A percentile compares a stretch with the other conserved stretches of the same genome.
Evolutionary conservation across 306 rosid genomes (phyloP).

Genomic region (Castanea sativa): DNA sequence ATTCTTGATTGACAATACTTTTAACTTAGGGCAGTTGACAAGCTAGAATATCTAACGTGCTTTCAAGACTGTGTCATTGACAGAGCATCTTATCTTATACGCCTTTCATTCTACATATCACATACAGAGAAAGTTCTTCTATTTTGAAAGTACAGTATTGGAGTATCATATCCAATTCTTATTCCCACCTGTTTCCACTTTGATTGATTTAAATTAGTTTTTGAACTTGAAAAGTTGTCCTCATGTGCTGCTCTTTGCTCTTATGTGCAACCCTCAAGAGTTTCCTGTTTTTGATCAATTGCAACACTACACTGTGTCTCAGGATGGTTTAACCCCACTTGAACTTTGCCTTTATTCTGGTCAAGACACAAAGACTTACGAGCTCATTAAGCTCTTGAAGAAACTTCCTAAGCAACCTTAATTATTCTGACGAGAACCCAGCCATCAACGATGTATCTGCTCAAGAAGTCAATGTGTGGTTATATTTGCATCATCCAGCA

Average conservation of each 20-base stretch:
- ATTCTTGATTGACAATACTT: not conserved
- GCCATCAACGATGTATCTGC: constrained; percentile 6
- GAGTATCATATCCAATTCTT: not conserved
- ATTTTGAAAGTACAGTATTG: not conserved
- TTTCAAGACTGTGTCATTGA: not conserved
- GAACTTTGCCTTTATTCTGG: constrained; percentile 83
- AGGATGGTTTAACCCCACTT: constrained; percentile 86
- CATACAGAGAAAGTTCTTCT: not conserved
- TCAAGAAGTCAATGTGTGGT: not conserved
- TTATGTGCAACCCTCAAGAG: not conserved
- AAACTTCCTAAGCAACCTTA: constrained; percentile 40
- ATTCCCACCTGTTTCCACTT: not conserved
- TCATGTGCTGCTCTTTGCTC: not conserved
- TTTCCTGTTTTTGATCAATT: not conserved
- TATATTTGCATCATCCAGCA: not conserved
- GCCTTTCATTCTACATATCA: not conserved
- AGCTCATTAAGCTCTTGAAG: constrained; percentile 80
- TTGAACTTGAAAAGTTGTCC: not conserved
- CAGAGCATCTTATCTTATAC: not conserved
- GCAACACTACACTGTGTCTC: constrained; percentile 24
- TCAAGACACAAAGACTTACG: constrained; percentile 57
- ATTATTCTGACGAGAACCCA: not conserved
- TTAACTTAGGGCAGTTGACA: not conserved
- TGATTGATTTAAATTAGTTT: not conserved
- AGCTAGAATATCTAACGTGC: not conserved